Conservation (phyloP, 2,329 filamentous ascomycete genomes). For the Helminthosporium solani region DNA sequence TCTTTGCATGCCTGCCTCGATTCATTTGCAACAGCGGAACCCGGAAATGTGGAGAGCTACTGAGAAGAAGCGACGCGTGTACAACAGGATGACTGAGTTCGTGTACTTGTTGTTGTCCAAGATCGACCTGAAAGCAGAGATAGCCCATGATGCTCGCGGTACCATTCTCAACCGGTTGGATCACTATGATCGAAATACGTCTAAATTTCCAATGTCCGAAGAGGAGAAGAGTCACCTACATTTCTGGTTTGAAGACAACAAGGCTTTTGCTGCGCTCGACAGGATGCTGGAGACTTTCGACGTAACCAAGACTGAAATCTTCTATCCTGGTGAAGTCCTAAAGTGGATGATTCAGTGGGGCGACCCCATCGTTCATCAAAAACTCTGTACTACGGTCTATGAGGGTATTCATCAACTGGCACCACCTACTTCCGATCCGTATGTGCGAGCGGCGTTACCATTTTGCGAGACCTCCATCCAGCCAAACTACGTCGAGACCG, state of each 20-base stretch:
- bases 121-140: conserved; percentile 26
- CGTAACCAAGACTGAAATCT: conserved; percentile 25
- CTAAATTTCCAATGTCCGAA: conserved; percentile 30
- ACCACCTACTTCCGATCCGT: conserved; percentile 30
- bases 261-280: conserved; percentile 35
- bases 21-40: conserved; percentile 12
- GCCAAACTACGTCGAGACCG: conserved; percentile 12
- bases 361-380: conserved; percentile 15
- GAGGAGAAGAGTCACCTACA: conserved; percentile 24
- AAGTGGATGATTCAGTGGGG: conserved; percentile 30
- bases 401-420: conserved; percentile 31
- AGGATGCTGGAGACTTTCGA: conserved; percentile 40
- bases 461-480: conserved; percentile 31
- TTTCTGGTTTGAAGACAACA: conserved; percentile 32
- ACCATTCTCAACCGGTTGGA: conserved; percentile 18
- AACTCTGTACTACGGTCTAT: conserved; percentile 26
- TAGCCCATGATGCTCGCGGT: conserved; percentile 3
- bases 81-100: conserved; percentile 34
- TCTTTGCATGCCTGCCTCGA: conserved; percentile 30
- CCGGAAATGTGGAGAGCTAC: conserved; percentile 30
- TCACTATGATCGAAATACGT: conserved; percentile 19
- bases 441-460: conserved; percentile 32
- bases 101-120: conserved; percentile 28
- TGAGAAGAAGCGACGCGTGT: conserved; percentile 27
- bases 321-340: conserved; percentile 39